These are phyloP conservation scores for Populus hybrid DNA, from an alignment of 441 rosid species.

Conservation along the genomic window DNA sequence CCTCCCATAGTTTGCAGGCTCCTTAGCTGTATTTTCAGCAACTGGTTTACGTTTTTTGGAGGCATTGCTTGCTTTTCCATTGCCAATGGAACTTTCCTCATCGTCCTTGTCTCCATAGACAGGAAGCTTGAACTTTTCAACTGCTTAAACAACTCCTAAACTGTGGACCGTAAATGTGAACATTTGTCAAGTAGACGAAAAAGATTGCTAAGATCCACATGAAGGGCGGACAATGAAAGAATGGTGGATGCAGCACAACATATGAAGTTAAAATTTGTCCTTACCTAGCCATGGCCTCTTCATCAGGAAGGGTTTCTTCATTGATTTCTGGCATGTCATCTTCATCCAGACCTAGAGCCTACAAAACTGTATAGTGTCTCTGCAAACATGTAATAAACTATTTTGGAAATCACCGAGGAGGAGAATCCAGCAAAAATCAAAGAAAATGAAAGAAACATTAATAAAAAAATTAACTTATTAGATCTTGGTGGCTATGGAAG, in stretches of 20 bases:
- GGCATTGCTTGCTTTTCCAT: constrained; percentile 46
- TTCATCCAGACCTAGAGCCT: constrained; percentile 89
- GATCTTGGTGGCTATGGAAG: too few relatives aligned
- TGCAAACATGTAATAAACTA: constrained; percentile 66
- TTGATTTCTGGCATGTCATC: constrained; percentile 62
- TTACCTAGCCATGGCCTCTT: constrained; percentile 83
- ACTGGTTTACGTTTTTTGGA: constrained; percentile 60
- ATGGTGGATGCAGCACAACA: not conserved
- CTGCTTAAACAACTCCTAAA: constrained; percentile 48
- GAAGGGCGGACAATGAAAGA: not conserved
- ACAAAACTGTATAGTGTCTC: constrained; percentile 78
- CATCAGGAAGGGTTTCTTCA: constrained; percentile 91
- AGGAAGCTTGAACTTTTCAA: constrained; percentile 50
- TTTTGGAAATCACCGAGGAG: constrained; percentile 4
- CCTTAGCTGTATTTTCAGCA: constrained; percentile 43
- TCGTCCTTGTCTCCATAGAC: constrained; percentile 68
- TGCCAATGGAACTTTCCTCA: constrained; percentile 42
- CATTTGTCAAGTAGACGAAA: too few relatives aligned
- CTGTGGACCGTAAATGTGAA: constrained; percentile 32
- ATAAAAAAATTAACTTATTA: not conserved
- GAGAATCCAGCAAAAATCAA: not conserved
- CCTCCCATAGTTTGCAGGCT: constrained; percentile 29
- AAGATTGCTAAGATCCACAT: not conserved
- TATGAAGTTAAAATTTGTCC: constrained; percentile 2
- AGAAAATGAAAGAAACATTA: not conserved